A percentile compares a stretch with the other conserved stretches of the same genome.
Evolutionary conservation across 1,284 basidiomycete genomes (phyloP).

Genomic region (Fistulinella cinereoalba): DNA sequence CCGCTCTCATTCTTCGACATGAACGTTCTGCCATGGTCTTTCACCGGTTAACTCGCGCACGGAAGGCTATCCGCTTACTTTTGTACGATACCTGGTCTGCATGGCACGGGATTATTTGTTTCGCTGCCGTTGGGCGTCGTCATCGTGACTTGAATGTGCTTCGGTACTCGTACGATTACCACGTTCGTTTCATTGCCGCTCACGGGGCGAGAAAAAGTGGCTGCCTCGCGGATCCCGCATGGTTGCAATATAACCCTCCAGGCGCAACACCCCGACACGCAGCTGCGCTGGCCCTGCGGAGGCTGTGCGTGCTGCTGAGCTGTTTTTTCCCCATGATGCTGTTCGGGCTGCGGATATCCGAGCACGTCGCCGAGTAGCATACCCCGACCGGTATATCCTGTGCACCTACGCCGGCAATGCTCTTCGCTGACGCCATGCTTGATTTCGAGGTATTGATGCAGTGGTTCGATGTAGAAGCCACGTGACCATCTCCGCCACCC

Average conservation of each 20-base stretch:
- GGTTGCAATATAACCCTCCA: slow-evolving; percentile 16
- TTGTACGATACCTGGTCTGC: slow-evolving; percentile 25
- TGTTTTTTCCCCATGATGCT: slow-evolving; percentile 13
- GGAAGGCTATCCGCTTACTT: slow-evolving; percentile 13
- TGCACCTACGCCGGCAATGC: too few species aligned
- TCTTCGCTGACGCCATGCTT: background rate
- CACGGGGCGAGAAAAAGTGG: slow-evolving; percentile 6
- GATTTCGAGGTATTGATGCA: background rate
- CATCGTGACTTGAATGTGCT: slow-evolving; percentile 21
- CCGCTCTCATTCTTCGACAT: too few species aligned
- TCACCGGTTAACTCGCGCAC: slow-evolving; percentile 2
- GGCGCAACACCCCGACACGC: slow-evolving; percentile 25
- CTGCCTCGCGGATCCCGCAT: slow-evolving; percentile 31
- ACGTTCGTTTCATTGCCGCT: slow-evolving; percentile 33
- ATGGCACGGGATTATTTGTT: slow-evolving; percentile 9
- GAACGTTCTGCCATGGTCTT: too few species aligned
- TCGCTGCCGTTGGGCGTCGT: slow-evolving; percentile 17
- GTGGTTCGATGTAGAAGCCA: slow-evolving; percentile 8
- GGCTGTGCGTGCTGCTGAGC: slow-evolving; percentile 16
- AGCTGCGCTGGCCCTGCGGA: slow-evolving; percentile 5
- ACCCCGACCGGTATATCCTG: too few species aligned
- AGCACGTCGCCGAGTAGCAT: background rate
- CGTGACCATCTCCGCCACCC: slow-evolving; percentile 4
- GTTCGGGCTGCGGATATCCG: slow-evolving; percentile 8
- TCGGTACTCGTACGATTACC: slow-evolving; percentile 3